phyloP scores from a whole-genome alignment of 495 filamentous ascomycete species.

The Podospora bellae-mahoneyi region DNA sequence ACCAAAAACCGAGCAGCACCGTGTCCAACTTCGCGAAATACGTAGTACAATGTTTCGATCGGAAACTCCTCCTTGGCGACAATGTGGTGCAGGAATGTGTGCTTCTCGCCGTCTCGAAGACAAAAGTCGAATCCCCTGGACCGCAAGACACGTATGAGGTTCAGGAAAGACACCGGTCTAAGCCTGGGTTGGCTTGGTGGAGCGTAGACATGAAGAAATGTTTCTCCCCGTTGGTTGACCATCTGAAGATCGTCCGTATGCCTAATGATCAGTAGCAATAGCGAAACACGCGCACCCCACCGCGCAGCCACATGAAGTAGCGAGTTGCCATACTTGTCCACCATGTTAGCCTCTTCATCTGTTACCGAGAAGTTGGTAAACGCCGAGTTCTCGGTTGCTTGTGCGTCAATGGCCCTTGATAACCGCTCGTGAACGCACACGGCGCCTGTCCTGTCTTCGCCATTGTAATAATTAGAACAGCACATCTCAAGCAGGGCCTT shows the following conservation, averaged over 20 bases:
- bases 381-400: constrained; percentile 24
- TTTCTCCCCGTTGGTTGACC: constrained; percentile 35
- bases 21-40: constrained; percentile 34
- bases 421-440: constrained; percentile 31
- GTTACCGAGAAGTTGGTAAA: constrained; percentile 30
- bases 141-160: constrained; percentile 31
- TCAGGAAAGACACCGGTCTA: constrained; percentile 32
- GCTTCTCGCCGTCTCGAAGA: constrained; percentile 32
- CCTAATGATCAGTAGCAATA: constrained; percentile 31
- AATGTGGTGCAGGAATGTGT: constrained; percentile 32
- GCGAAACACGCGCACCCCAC: constrained; percentile 34
- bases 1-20: constrained; percentile 34
- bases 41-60: constrained; percentile 29
- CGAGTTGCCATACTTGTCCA: constrained; percentile 34
- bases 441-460: neutral
- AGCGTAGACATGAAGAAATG: constrained; percentile 34
- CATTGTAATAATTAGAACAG: constrained; percentile 23
- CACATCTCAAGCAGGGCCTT: constrained; percentile 31
- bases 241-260: constrained; percentile 31
- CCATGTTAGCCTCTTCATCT: constrained; percentile 32
- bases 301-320: constrained; percentile 34
- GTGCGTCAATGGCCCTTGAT: constrained; percentile 32
- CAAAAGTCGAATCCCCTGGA: constrained; percentile 35
- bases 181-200: constrained; percentile 29
- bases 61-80: constrained; percentile 31